A percentile compares a stretch with the other conserved stretches of the same genome.
Conservation (phyloP, 441 rosid species). For the Mallotus repandus region DNA sequence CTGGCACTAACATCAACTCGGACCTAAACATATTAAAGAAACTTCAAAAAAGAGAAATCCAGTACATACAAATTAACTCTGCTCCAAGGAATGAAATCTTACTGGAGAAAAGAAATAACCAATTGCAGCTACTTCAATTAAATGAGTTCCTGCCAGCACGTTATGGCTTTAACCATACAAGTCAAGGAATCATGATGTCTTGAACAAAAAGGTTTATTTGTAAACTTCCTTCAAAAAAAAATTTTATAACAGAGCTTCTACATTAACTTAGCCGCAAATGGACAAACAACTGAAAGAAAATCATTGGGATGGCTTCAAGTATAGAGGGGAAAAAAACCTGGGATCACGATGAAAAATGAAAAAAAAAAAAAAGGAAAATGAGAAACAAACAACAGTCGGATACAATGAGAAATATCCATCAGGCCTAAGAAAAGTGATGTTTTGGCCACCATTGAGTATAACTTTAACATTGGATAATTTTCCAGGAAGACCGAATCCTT, state of each 20-base stretch:
- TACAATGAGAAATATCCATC: conserved; percentile 99
- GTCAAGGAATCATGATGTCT: conserved; percentile 48
- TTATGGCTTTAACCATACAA: conserved; percentile 53
- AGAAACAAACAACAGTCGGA: conserved; percentile 31
- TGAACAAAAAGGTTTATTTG: background rate
- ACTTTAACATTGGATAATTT: conserved; percentile 74
- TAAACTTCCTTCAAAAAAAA: no score
- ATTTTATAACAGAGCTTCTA: no score
- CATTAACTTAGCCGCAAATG: background rate
- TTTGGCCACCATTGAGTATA: conserved; percentile 83
- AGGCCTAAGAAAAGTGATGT: conserved; percentile 72
- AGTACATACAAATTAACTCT: background rate
- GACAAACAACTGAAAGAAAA: background rate
- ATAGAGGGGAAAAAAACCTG: no score
- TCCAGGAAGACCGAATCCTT: conserved; percentile 57
- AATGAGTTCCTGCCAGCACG: conserved; percentile 91
- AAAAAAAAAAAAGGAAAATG: background rate
- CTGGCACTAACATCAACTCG: conserved; percentile 98
- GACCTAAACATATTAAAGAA: conserved; percentile 50
- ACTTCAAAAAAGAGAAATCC: conserved; percentile 11
- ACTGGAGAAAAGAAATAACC: conserved; percentile 98
- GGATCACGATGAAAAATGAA: no score
- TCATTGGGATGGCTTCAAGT: background rate
- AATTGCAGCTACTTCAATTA: conserved; percentile 84
- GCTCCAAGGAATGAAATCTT: conserved; percentile 23